These are phyloP conservation scores for Aspergillus candidus DNA, from an alignment of 2,329 filamentous ascomycete genomes.

Conservation along the genomic window DNA sequence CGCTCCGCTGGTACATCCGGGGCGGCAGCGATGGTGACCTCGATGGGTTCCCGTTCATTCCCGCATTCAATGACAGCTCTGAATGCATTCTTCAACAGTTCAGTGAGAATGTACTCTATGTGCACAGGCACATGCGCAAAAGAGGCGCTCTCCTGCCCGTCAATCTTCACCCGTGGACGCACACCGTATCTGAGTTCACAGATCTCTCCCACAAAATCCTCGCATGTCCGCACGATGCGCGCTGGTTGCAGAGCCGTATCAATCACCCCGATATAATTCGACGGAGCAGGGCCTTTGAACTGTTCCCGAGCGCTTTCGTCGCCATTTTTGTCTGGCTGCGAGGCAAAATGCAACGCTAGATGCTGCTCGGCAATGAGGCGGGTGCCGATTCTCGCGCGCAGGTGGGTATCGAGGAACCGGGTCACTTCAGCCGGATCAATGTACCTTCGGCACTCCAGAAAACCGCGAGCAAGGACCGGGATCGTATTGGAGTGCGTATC, in stretches of 20 bases:
- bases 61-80: conserved; percentile 82
- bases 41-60: conserved; percentile 72
- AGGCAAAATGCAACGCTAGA: conserved; percentile 75
- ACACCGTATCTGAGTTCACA: conserved; percentile 95
- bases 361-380: conserved; percentile 94
- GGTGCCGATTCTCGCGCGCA: conserved; percentile 89
- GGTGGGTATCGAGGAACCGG: conserved; percentile 83
- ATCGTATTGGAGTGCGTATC: conserved; percentile 93
- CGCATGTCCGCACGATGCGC: conserved; percentile 74
- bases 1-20: conserved; percentile 44
- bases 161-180: conserved; percentile 70
- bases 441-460: conserved; percentile 88
- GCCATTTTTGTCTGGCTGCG: conserved; percentile 62
- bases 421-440: conserved; percentile 80
- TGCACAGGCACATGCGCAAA: conserved; percentile 95
- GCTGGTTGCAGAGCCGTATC: conserved; percentile 83
- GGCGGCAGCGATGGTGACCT: conserved; percentile 80
- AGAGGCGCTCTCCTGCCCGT: conserved; percentile 77
- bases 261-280: conserved; percentile 86
- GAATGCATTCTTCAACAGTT: conserved; percentile 95
- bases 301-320: conserved; percentile 19
- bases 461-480: conserved; percentile 81
- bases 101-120: conserved; percentile 93
- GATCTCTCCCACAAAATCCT: conserved; percentile 87
- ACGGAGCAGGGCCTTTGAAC: conserved; percentile 22